Evolutionary conservation across 108 stramenopile genomes (phyloP), one percentile per base, ranked within the genome.

Genomic region (Conticribra weissflogii): DNA sequence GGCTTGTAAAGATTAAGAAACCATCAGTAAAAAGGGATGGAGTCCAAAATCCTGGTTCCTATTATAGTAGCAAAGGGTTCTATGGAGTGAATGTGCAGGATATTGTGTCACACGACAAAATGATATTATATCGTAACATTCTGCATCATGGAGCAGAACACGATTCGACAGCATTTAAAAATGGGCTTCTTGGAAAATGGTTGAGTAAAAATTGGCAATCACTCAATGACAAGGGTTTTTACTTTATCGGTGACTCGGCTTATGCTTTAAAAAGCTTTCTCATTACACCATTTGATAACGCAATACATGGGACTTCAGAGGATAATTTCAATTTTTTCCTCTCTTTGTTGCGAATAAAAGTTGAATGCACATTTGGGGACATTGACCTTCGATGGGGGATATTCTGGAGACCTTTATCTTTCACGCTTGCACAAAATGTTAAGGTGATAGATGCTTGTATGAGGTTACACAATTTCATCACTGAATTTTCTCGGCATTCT

Each of bases 311-410:
- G 16, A 33, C 54, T 2, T 28, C 62, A n/a, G 54, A 51, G 59
- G 77, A 78, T 16, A 64, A 51, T 27, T 78, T 16, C 62, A 70
- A 78, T 47, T 78, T 48, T n/a, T 64, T 51, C 17, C 69, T 55
- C 23, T 78, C 76, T 23, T 64, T 45, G 8, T 30, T 28, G 3
- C 49, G 62, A 14, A 78, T 78, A 15, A 32, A 18, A 2, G 61
- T 78, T 12, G 76, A 78, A 44, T 78, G 76, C 28, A 54, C 76
- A 18, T 78, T 78, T 71, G 76, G 71, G 16, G 71, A 78, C 22
- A 52, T 78, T 47, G 56, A 65, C 24, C 27, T 72, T 23, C 54
- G 71, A 15, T 78, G 77, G 77, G 77, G 63, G 18, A 72, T 78
- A 24, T 30, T 78, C n/a, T 78, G 77, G 70, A 22, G 44, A 3